Base-by-base conservation (phyloP, 208 protist genomes). In the Balamuthia mandrillaris region DNA sequence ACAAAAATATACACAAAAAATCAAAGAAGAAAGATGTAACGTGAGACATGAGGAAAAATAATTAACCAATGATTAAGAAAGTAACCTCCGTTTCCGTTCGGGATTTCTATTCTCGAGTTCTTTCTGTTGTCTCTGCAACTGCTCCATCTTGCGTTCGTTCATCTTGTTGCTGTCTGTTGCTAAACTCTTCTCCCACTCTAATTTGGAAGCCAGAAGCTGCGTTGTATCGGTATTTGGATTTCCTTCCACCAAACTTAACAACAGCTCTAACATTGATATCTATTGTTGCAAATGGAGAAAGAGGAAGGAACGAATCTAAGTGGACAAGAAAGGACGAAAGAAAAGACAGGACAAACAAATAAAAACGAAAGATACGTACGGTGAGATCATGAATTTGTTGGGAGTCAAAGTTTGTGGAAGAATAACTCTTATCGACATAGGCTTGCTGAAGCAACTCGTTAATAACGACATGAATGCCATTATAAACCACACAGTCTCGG, bases 201-300 rank as follows among this genome's bases (percentile, higher is more conserved):
- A 41, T n/a, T 68, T 65, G 51, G 52, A 37, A 14, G 77, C 77
- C 51, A 83, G 21, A 68, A 29, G 41, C 10, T 18, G 35, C n/a
- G 66, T 56, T 27, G 77, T 66, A 39, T 66, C 77, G 10, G 52
- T 31, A 56, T 83, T 83, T 31, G 77, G 77, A 68, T 83, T 83
- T 24, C 77, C 77, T 31, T 83, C 77, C 1, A 83, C 77, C 14
- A 83, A 33, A 16, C 77, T 39, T 2, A 83, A 33, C 77, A 83
- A 37, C 1, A 83, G 77, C 58, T 83, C 77, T 1, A 83, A 44
- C n/a, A 81, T 18, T 9, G 47, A 31, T 49, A 41, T 81, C 72
- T 81, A 27, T 3, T 45, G 14, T 12, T n/a, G 12, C 24, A 6
- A 60, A 21, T 24, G 52, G 24, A 60, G 6, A 6, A 33, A 33